Conservation (phyloP, 2,329 filamentous ascomycete species). For the Colletotrichum lindemuthianum region DNA sequence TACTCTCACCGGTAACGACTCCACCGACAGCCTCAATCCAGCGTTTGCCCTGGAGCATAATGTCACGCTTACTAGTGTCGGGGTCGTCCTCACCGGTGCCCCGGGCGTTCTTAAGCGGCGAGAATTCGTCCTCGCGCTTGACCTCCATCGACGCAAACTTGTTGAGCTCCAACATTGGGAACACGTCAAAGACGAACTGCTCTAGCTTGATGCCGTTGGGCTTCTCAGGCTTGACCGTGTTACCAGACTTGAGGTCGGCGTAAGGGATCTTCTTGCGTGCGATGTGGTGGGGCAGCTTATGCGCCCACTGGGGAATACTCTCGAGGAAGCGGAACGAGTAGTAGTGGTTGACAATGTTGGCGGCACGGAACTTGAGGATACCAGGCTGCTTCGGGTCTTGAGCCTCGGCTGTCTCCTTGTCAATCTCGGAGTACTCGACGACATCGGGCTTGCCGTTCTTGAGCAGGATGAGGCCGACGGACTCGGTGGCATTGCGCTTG, state of each 20-base stretch:
- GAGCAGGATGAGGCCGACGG: conserved; percentile 90
- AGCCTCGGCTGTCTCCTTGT: conserved; percentile 87
- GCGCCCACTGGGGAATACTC: conserved; percentile 85
- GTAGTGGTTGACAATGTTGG: conserved; percentile 99
- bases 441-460: conserved; percentile 98
- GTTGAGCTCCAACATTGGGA: conserved; percentile 84
- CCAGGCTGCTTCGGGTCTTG: conserved; percentile 82
- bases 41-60: conserved; percentile 87
- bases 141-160: conserved; percentile 98
- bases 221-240: conserved; percentile 88
- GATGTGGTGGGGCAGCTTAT: conserved; percentile 92
- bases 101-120: conserved; percentile 89
- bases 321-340: conserved; percentile 95
- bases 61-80: conserved; percentile 90
- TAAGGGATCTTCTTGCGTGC: conserved; percentile 98
- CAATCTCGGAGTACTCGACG: conserved; percentile 98
- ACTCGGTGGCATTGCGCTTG: conserved; percentile 96
- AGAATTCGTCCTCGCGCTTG: conserved; percentile 97
- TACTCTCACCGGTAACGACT: conserved; percentile 72
- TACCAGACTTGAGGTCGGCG: conserved; percentile 79
- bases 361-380: conserved; percentile 93
- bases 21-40: conserved; percentile 87
- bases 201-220: conserved; percentile 99
- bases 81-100: conserved; percentile 93
- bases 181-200: conserved; percentile 99